Percentiles rank a stretch among this genome's conserved stretches.
Evolutionary conservation across 1,139 yeast species (phyloP).

Genomic region (Pichia sp.): DNA sequence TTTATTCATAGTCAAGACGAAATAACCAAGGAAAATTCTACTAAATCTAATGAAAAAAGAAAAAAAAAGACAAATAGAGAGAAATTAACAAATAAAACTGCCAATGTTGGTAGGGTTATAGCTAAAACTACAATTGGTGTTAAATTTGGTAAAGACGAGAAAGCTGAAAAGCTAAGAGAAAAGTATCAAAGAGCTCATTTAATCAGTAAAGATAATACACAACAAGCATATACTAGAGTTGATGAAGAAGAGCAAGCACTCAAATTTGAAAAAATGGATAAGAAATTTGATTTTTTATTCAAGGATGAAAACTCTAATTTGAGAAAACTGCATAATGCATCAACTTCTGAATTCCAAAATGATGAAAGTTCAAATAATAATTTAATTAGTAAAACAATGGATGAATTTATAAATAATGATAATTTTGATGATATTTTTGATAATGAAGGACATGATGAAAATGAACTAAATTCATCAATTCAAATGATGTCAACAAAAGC

Average conservation of each 20-base stretch:
- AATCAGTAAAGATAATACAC: slow-evolving; percentile 10
- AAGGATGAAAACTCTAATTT: slow-evolving; percentile 31
- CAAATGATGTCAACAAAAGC: slow-evolving; percentile 76
- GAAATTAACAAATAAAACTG: slow-evolving; percentile 49
- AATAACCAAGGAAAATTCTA: slow-evolving; percentile 8
- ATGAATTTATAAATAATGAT: slow-evolving; percentile 16
- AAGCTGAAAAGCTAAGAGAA: slow-evolving; percentile 7
- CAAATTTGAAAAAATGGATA: slow-evolving; percentile 65
- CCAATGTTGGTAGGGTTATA: slow-evolving; percentile 51
- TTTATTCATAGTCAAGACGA: slow-evolving; percentile 25
- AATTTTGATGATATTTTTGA: slow-evolving; percentile 14
- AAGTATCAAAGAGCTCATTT: slow-evolving; percentile 16
- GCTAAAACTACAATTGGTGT: slow-evolving; percentile 41
- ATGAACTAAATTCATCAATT: slow-evolving; percentile 46
- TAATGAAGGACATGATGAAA: slow-evolving; percentile 36
- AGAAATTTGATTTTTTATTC: slow-evolving; percentile 78
- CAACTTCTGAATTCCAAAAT: not conserved
- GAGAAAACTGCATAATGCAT: slow-evolving; percentile 23
- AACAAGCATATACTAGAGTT: slow-evolving; percentile 75
- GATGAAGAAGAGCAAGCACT: slow-evolving; percentile 85
- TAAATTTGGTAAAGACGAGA: slow-evolving; percentile 10
- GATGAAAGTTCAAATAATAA: not conserved
- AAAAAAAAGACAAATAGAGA: slow-evolving; percentile 19
- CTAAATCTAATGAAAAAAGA: slow-evolving; percentile 13
- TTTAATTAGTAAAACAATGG: slow-evolving; percentile 17